These are phyloP conservation scores for Ploettnerulaceae sp. DNA, from an alignment of 2,329 filamentous ascomycete species.

Conservation along the genomic window DNA sequence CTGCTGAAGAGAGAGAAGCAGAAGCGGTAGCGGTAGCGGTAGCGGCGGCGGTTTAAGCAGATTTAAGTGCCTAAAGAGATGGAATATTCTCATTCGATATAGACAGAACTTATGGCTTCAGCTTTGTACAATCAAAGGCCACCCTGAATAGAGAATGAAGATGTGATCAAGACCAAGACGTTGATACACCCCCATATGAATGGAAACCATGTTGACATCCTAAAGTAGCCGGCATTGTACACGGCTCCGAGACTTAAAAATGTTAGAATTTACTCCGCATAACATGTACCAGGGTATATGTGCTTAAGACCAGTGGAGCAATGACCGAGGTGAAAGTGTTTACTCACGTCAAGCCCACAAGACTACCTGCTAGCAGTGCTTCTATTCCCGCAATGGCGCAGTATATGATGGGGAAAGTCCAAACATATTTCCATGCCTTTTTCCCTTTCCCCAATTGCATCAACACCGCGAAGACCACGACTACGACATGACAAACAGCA, in stretches of 20 bases:
- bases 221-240: conserved; percentile 64
- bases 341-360: conserved; percentile 61
- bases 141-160: conserved; percentile 67
- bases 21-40: conserved; percentile 6
- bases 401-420: conserved; percentile 58
- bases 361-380: conserved; percentile 59
- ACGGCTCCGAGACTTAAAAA: conserved; percentile 51
- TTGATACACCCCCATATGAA: conserved; percentile 66
- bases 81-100: not conserved
- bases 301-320: not conserved
- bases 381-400: conserved; percentile 57
- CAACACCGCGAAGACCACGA: conserved; percentile 53
- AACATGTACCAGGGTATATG: not conserved
- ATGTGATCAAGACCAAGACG: conserved; percentile 61
- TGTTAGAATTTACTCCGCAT: not conserved
- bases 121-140: conserved; percentile 45
- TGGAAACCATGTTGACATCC: conserved; percentile 72
- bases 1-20: conserved; percentile 3
- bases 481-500: conserved; percentile 52
- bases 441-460: conserved; percentile 45
- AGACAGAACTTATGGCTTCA: not conserved
- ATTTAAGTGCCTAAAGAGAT: conserved; percentile 1
- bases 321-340: not conserved
- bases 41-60: conserved; percentile 1
- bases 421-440: conserved; percentile 37